Evolutionary conservation across 805 yeast genomes (phyloP), one percentile per base, ranked within the genome.

Genomic region (Teunomyces pallodes): DNA sequence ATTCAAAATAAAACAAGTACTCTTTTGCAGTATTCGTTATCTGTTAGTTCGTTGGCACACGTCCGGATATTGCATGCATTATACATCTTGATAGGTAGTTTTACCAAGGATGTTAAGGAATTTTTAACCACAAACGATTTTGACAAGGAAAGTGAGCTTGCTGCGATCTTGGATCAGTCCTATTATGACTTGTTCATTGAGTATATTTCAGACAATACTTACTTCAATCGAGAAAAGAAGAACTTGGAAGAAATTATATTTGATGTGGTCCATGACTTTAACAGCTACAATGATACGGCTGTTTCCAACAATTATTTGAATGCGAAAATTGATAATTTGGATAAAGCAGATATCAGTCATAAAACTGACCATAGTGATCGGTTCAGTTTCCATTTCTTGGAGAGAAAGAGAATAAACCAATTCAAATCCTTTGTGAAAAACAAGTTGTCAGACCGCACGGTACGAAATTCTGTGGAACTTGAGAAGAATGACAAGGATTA

Each of bases 121-220:
- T 83, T 81, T 53, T 75, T 88, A 47, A 56, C 63, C 6, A 66
- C 74, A 20, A 73, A 75, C 46, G 77, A 74, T 3, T 62, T 79
- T 10, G 81, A 78, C 51, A 70, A 69, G 8, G 73, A 74, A 36
- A 81, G 66, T 42, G 79, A 74, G 48, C 59, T 80, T 36, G 64
- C 69, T 3, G 40, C 58, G 1, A 77, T 84, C 3, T 68, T 92
- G 32, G 96, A 91, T 54, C 90, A 84, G 56, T 77, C 82, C 49
- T 82, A 75, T 59, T 76, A 79, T n/a, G 95, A 87, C 54, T 66
- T 89, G 13, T 92, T 92, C 63, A 75, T 81, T 14, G 84, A 85
- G 42, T 87, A 82, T 59, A 67, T 87, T 26, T 77, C 78, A 27
- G 88, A 86, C 49, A 80, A 81, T 49, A 74, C 77, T 42, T 91